A percentile compares a stretch with the other conserved stretches of the same genome.
phyloP scores from a whole-genome alignment of 257 asterid genomes.

The Ilex aquifolium region DNA sequence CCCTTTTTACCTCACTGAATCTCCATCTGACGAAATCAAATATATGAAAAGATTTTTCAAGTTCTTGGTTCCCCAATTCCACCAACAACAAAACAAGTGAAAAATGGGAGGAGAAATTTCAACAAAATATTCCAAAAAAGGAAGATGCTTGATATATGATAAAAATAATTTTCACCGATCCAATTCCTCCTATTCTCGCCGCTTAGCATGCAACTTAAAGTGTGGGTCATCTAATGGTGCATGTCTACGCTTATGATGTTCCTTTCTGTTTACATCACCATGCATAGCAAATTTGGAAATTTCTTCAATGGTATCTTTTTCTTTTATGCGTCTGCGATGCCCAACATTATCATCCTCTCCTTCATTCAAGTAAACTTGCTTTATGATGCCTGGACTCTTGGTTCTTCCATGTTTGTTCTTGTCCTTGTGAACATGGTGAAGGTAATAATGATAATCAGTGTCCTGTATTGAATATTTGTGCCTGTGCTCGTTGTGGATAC shows the following conservation, averaged over 20 bases:
- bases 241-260: conserved; percentile 18
- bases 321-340: conserved; percentile 36
- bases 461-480: conserved; percentile 31
- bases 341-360: conserved; percentile 29
- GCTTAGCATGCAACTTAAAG: conserved; percentile 11
- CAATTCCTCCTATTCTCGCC: conserved; percentile 14
- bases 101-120: neutral
- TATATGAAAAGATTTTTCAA: no score
- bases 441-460: conserved; percentile 47
- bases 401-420: conserved; percentile 53
- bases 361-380: conserved; percentile 22
- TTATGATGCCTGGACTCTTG: conserved; percentile 32
- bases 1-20: no score
- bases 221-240: conserved; percentile 13
- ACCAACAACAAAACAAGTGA: conserved; percentile 1
- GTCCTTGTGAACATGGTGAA: conserved; percentile 72
- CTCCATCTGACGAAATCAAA: no score
- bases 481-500: conserved; percentile 24
- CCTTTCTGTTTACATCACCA: conserved; percentile 19
- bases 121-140: neutral
- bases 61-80: no score
- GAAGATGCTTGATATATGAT: neutral
- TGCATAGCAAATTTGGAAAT: conserved; percentile 11
- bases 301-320: conserved; percentile 23
- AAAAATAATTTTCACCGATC: neutral